Evolutionary conservation across 148 eudicot species (phyloP).

Genomic region (Vaccinium myrtillus): DNA sequence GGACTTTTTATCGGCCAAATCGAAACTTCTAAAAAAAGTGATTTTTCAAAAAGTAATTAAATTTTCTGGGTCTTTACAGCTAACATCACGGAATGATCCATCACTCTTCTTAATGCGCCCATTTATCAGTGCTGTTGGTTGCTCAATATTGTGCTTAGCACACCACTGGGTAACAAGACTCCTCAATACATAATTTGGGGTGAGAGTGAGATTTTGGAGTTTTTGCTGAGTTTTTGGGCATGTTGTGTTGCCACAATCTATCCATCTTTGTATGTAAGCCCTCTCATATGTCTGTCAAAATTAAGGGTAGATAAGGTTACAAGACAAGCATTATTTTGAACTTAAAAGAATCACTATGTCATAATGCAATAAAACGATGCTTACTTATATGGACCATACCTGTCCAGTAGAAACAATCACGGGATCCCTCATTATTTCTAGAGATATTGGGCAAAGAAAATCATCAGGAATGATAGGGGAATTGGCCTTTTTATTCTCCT

Average conservation of each 20-base stretch:
- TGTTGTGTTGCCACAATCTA: conserved; percentile 81
- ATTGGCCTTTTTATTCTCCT: conserved; percentile 48
- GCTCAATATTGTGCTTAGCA: conserved; percentile 62
- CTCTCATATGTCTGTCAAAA: conserved; percentile 83
- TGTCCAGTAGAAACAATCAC: conserved; percentile 90
- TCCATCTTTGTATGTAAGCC: conserved; percentile 91
- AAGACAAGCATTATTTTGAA: neutral
- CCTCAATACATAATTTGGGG: conserved; percentile 78
- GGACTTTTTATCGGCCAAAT: no score
- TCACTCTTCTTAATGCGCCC: conserved; percentile 77
- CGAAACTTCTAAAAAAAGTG: no score
- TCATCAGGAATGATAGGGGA: conserved; percentile 72
- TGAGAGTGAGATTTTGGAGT: conserved; percentile 67
- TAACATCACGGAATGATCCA: conserved; percentile 84
- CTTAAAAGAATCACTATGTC: neutral
- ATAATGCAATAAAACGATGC: neutral
- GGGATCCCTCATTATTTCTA: conserved; percentile 95
- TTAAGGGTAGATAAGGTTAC: conserved; percentile 11
- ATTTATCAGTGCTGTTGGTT: conserved; percentile 53
- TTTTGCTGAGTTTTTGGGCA: conserved; percentile 92
- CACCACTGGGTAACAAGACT: conserved; percentile 85
- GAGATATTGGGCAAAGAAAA: conserved; percentile 83
- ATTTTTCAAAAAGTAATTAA: no score
- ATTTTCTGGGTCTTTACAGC: no score
- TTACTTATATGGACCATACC: conserved; percentile 34